Base-by-base conservation (phyloP, 2,329 filamentous ascomycete genomes). In the Gremmenia infestans region DNA sequence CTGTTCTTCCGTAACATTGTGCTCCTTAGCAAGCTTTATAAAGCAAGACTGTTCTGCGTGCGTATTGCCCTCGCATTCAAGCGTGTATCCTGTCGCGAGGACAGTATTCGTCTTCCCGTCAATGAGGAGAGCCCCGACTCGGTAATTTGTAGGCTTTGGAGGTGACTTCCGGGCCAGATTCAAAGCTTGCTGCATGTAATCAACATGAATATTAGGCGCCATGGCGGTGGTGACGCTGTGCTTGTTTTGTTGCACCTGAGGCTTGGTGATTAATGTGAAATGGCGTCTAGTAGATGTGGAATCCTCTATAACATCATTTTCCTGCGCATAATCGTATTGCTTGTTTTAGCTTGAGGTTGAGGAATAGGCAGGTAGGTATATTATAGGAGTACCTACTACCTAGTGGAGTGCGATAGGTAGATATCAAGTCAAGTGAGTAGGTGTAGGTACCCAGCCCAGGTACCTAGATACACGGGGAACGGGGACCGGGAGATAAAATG, bases 1-100 rank as follows among this genome's bases (percentile, higher is more conserved):
- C 0, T 73, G 69, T 52, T 82, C 80, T 61, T 88, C 85, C 9
- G 77, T 56, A 0, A 79, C 73, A 2, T 68, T 67, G 54, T 81
- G 69, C 60, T 75, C 65, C 48, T 74, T 66, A 1, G 82, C 76
- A 14, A 86, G 80, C 71, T 99, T 97, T 49, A 86, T 73, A 55
- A 99, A 80, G 68, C 91, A 96, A 72, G 88, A 93, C 74, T 99
- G 91, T 70, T 99, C 94, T 3, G 94, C 94, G 69, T 99, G 94
- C 0, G 94, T 97, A 74, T 99, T 99, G 43, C 93, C 94, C 47
- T 85, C 80, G 4, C 92, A 83, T 72, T 99, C 93, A 56, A 97
- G 80, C 0, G 94, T 97, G 74, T 93, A 97, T 53, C 94, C 93
- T 1, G 89, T 89, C 0, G 88, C 82, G 28, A 95, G 78, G 56